Base-by-base conservation (phyloP, 495 filamentous ascomycete genomes). In the Penicillium silybi region DNA sequence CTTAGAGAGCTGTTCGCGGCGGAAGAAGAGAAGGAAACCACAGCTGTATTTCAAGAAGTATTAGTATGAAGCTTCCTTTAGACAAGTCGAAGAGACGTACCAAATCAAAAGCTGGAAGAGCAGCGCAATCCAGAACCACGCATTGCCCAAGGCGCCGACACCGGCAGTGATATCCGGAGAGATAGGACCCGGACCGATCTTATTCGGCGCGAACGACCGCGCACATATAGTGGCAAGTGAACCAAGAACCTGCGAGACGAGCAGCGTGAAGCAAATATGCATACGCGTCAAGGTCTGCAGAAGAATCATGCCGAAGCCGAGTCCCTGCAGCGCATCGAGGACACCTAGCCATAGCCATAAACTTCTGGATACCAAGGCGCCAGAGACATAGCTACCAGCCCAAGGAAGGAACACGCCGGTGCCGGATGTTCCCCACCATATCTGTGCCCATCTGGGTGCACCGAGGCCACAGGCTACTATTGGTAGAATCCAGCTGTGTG, bases 1-100 rank as follows among this genome's bases (percentile, higher is more conserved):
- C 73, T 88, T 88, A 37, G 74, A 76, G 38, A 87, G 76, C 62
- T 87, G 85, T 64, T 87, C 85, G 71, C 85, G 86, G 27, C 85
- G 72, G 75, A 87, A 88, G 70, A 86, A 87, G 61, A 79, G 70
- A 41, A 85, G 77, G 68, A 85, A 88, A 1, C 85, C 84, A 40
- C 80, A 64, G 55, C 80, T 75, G 29, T 0, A 46, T 25, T 32
- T 32, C 22, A 23, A 23, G 6, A 3, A 6, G 4, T 10, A 11
- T 32, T 32, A 32, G 29, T 1, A 32, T 4, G 2, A 32, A 13
- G 29, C 1, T 10, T 32, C 13, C 29, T 15, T 7, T 9, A 26
- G 35, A 17, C 13, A 4, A 39, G n/a, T 18, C 10, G 37, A 39
- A 39, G 15, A 8, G 37, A 62, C 70, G 63, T 57, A 75, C 74